Percentiles rank a stretch among this genome's conserved stretches.
phyloP scores from a whole-genome alignment of 2,329 filamentous ascomycete genomes.

The Clarireedia paspali region DNA sequence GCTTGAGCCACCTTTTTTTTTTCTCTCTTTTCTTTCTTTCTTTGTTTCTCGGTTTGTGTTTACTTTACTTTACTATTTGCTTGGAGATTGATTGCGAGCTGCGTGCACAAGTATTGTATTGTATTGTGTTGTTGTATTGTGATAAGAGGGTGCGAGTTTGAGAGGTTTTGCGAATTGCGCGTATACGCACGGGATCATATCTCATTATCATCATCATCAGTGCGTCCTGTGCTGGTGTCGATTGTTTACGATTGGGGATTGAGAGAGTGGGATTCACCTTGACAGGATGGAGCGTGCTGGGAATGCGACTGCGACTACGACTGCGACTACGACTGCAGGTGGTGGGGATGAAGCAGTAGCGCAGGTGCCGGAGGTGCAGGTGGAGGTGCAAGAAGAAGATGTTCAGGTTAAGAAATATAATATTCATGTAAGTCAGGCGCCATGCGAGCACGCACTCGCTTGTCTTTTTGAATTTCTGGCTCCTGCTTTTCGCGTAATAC shows the following conservation, averaged over 20 bases:
- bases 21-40: background rate
- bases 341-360: background rate
- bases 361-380: background rate
- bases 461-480: background rate
- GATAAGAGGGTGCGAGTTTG: no score
- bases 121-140: background rate
- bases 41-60: background rate
- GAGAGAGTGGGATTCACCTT: background rate
- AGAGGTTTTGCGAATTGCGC: no score
- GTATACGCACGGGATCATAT: no score
- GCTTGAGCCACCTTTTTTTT: background rate
- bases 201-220: no score
- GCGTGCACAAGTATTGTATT: background rate
- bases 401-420: constrained; percentile 47
- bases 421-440: constrained; percentile 42
- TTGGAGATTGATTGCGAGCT: background rate
- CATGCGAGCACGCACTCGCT: background rate
- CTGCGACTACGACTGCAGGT: background rate
- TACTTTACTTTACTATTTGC: background rate
- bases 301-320: constrained; percentile 3
- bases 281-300: background rate
- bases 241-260: background rate
- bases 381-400: background rate
- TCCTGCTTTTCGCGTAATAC: background rate
- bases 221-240: background rate